Evolutionary conservation across 768 basidiomycete genomes (phyloP), one percentile per base, ranked within the genome.

Genomic region (Podaxis sp.): DNA sequence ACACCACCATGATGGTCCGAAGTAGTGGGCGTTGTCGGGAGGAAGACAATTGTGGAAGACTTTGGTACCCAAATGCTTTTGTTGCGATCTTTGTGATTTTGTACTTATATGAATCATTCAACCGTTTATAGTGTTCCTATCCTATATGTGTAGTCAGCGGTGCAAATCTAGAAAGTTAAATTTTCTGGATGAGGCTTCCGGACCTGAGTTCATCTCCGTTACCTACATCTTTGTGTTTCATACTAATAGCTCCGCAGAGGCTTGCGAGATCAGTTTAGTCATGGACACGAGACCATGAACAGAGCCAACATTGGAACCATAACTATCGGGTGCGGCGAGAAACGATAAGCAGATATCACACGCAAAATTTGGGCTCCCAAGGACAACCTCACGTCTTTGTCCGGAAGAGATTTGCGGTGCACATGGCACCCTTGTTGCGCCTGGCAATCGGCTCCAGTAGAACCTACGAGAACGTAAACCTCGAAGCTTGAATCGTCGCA

Each of bases 221-320:
- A 57, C 55, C 55, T 57, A 43, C 38, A 11, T 19, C 40, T 57
- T 43, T 27, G 55, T 29, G 22, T 29, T 41, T 43, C 55, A 55
- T 41, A 38, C 36, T 24, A 17, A n/a, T 36, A 17, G 22, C 3
- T 54, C 29, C n/a, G 13, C 33, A 40, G 11, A 13, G 36, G 17
- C n/a, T 46, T 46, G 43, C 9, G 43, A 15, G 41, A 19, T 19
- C 22, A 12, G 49, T 25, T 8, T 24, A 50, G 2, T 24, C 8
- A 22, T 19, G 4, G 47, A 22, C 22, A 24, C 49, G 8, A 22
- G 49, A 50, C 43, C 19, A 46, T 9, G 33, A 33, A 2, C 8
- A 2, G 33, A 33, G 33, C 2, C 33, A 33, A 2, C 33, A 9
- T 33, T 9, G 33, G 33, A 9, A 9, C 33, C 33, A 33, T 9